phyloP scores from a whole-genome alignment of 2,329 filamentous ascomycete genomes.

The Monosporascus sp. region DNA sequence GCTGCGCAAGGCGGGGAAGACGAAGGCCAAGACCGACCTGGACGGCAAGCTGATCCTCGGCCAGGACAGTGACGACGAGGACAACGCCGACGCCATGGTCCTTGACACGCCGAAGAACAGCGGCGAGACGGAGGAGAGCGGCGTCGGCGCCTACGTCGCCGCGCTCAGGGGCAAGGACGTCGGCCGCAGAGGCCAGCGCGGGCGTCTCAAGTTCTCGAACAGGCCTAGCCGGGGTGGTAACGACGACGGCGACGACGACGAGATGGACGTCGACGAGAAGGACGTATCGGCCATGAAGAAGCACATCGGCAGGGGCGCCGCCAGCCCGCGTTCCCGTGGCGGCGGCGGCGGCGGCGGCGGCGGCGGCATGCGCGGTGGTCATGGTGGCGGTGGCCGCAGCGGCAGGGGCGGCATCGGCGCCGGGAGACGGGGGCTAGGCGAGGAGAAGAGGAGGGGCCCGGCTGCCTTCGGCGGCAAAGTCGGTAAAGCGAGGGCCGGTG shows the following conservation, averaged over 20 bases:
- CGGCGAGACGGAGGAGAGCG: constrained; percentile 41
- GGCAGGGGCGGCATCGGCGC: constrained; percentile 34
- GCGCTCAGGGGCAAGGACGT: constrained; percentile 64
- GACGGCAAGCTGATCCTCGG: constrained; percentile 80
- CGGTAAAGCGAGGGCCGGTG: constrained; percentile 33
- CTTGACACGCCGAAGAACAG: constrained; percentile 46
- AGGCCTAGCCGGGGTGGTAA: constrained; percentile 41
- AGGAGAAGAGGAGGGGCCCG: constrained; percentile 41
- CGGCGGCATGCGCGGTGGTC: constrained; percentile 7
- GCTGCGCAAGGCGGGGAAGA: constrained; percentile 46
- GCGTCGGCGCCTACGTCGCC: constrained; percentile 64
- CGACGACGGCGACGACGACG: constrained; percentile 44
- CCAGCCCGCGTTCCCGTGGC: constrained; percentile 8
- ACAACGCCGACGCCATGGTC: constrained; percentile 52
- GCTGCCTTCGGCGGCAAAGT: constrained; percentile 30
- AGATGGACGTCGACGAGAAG: constrained; percentile 49
- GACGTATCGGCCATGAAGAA: constrained; percentile 46
- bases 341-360: constrained; percentile 11
- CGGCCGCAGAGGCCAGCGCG: constrained; percentile 58
- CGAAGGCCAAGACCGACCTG: constrained; percentile 63
- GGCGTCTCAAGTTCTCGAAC: constrained; percentile 68
- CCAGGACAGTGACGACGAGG: constrained; percentile 45
- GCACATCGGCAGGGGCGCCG: constrained; percentile 32
- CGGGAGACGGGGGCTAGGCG: constrained; percentile 46
- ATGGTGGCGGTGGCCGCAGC: constrained; percentile 24